Evolutionary conservation across 768 basidiomycete species (phyloP), one percentile per base, ranked within the genome.

Genomic region (Tremella fuciformis): DNA sequence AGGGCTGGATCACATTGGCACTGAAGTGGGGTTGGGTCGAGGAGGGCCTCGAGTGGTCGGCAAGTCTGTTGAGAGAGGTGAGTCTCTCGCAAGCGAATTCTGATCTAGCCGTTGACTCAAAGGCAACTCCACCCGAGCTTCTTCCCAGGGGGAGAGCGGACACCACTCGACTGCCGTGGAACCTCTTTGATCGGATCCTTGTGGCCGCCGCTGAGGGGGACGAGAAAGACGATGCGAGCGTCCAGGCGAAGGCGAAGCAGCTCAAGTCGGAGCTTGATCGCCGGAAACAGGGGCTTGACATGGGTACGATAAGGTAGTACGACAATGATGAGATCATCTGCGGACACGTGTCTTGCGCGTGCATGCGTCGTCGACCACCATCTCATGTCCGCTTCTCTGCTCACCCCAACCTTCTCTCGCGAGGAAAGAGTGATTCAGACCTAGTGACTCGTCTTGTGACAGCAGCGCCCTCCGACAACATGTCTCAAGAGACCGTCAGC

Each of bases 21-120:
- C 78, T 97, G 65, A 83, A 85, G 62, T 91, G 86, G 72, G 93
- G 91, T 59, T 81, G 87, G 62, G 78, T 93, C 22, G 84, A 85
- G 57, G 83, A 85, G 57, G 91, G 91, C 9, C 79, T 93, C 40
- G 83, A 86, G 62, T 83, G 89, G 71, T 83, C 86, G 19, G 78
- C 88, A 50, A 81, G 84, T 29, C 77, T 93, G 60, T 80, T 94
- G 54, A 83, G 83, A 63, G 86, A 86, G 80, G 92, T 90, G 59
- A 58, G 83, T 71, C 1, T 2, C 11, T 40, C 4, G 13, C 24
- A 8, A 15, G 19, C 8, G 13, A 25, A 41, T 41, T 13, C 16
- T 46, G 41, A 58, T 39, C 16, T 39, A 7, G 13, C 0, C 22
- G 4, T 15, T n/a, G 22, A 18, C n/a, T 6, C 6, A 15, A 4